phyloP scores from a whole-genome alignment of 208 protist species.

The Leishmania mexicana region DNA sequence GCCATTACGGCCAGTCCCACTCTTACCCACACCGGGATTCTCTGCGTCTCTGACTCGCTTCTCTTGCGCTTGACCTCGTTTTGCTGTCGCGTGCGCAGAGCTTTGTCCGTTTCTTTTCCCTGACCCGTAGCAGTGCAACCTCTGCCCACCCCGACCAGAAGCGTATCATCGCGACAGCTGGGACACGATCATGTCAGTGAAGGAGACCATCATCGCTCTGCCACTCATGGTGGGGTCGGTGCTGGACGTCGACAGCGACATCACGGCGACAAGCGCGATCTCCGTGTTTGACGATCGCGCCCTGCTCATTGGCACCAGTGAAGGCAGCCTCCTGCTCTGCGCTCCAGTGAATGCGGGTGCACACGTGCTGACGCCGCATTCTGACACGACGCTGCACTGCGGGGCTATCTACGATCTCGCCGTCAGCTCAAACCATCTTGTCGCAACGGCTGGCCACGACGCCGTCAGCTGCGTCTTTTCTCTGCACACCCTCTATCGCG shows the following conservation, averaged over 20 bases:
- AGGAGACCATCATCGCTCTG: background rate
- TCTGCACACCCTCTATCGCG: constrained; percentile 28
- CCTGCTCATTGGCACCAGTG: constrained; percentile 24
- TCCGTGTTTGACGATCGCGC: constrained; percentile 11
- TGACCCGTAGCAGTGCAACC: background rate
- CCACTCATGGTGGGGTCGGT: constrained; percentile 9
- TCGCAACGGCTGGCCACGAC: constrained; percentile 77
- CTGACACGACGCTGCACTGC: constrained; percentile 51
- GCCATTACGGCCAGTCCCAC: background rate
- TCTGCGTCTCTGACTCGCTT: background rate
- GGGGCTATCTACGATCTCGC: constrained; percentile 63
- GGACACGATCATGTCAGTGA: constrained; percentile 2
- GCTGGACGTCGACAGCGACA: constrained; percentile 13
- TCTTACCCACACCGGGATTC: background rate
- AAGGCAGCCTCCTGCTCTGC: constrained; percentile 26
- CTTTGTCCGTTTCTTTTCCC: background rate
- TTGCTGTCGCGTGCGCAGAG: background rate
- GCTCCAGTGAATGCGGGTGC: background rate
- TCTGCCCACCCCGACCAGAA: background rate
- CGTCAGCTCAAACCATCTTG: constrained; percentile 43
- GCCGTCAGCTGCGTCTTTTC: constrained; percentile 55
- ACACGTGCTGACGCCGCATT: constrained; percentile 16
- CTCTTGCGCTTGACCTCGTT: background rate
- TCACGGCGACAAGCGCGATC: constrained; percentile 18
- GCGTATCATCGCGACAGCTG: no score